phyloP scores from a whole-genome alignment of 2,329 filamentous ascomycete species.

The Colletotrichum cordylinicola region DNA sequence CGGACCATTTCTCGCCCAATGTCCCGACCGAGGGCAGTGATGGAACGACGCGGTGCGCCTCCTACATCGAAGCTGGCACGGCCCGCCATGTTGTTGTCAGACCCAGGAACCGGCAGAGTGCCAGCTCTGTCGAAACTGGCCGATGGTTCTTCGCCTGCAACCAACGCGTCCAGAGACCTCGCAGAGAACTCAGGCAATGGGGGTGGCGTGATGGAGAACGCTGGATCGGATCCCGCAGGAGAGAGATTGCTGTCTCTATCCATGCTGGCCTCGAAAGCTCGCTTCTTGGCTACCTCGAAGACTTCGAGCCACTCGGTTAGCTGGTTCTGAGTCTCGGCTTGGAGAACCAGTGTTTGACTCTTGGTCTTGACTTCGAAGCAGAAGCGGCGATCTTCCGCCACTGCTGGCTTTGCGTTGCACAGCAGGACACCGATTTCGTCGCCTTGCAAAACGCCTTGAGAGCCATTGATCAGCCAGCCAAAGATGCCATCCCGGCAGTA shows the following conservation, averaged over 20 bases:
- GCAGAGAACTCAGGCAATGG: slow-evolving; percentile 90
- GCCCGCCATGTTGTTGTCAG: slow-evolving; percentile 57
- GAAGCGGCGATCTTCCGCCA: slow-evolving; percentile 91
- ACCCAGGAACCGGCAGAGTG: slow-evolving; percentile 69
- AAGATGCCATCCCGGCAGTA: slow-evolving; percentile 97
- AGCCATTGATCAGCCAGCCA: slow-evolving; percentile 87
- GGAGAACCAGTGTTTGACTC: slow-evolving; percentile 85
- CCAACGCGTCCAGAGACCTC: slow-evolving; percentile 73
- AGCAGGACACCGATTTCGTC: slow-evolving; percentile 95
- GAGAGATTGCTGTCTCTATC: slow-evolving; percentile 53
- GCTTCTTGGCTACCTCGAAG: slow-evolving; percentile 93
- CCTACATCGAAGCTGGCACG: slow-evolving; percentile 78
- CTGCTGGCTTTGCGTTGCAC: slow-evolving; percentile 89
- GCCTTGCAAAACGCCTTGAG: slow-evolving; percentile 89
- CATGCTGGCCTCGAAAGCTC: slow-evolving; percentile 79
- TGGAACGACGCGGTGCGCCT: slow-evolving; percentile 56
- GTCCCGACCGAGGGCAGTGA: slow-evolving; percentile 55
- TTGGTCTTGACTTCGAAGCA: slow-evolving; percentile 99
- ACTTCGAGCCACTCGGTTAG: slow-evolving; percentile 94
- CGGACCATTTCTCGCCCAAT: slow-evolving; percentile 54
- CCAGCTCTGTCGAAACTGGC: slow-evolving; percentile 61
- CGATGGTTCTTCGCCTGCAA: slow-evolving; percentile 51
- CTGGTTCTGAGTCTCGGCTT: slow-evolving; percentile 90
- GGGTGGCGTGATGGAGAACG: slow-evolving; percentile 91
- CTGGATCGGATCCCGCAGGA: slow-evolving; percentile 67